Percentiles rank a stretch among this genome's conserved stretches.
Evolutionary conservation across 768 basidiomycete species (phyloP).

Genomic region (Russula compacta): DNA sequence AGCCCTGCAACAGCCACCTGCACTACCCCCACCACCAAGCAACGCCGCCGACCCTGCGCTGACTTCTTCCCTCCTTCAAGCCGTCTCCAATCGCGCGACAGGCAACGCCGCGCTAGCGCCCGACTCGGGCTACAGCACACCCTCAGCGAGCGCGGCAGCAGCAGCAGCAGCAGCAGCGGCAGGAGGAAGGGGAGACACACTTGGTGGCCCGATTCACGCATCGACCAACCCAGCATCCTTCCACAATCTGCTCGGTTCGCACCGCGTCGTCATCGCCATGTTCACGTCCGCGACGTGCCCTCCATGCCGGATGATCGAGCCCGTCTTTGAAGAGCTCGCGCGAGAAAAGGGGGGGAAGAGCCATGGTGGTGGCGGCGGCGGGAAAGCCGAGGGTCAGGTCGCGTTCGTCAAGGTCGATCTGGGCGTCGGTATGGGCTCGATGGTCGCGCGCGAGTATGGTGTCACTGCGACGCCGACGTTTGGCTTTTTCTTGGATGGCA

Average conservation of each 20-base stretch:
- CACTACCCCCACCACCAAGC: neutral
- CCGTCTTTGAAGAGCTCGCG: slow-evolving; percentile 72
- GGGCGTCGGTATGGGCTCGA: slow-evolving; percentile 51
- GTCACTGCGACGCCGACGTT: slow-evolving; percentile 83
- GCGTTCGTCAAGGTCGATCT: slow-evolving; percentile 84
- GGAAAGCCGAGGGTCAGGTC: slow-evolving; percentile 33
- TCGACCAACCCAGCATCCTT: slow-evolving; percentile 72
- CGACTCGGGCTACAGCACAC: slow-evolving; percentile 24
- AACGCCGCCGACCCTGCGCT: slow-evolving; percentile 1
- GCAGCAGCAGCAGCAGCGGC: neutral
- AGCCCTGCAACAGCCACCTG: neutral
- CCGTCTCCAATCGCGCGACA: slow-evolving; percentile 45
- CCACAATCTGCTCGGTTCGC: slow-evolving; percentile 48
- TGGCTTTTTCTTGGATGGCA: slow-evolving; percentile 72
- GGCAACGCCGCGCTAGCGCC: slow-evolving; percentile 15
- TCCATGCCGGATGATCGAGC: slow-evolving; percentile 79
- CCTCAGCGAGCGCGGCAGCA: slow-evolving; percentile 43
- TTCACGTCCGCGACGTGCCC: slow-evolving; percentile 72
- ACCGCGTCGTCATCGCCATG: slow-evolving; percentile 69
- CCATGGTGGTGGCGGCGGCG: neutral
- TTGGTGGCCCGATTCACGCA: slow-evolving; percentile 48
- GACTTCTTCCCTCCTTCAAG: slow-evolving; percentile 42
- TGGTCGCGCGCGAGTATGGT: slow-evolving; percentile 52
- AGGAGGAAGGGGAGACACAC: neutral
- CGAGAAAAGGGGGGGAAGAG: slow-evolving; percentile 35